A percentile compares a stretch with the other conserved stretches of the same genome.
Evolutionary conservation across 1,284 basidiomycete genomes (phyloP).

Genomic region (Ceratobasidium papillatum): DNA sequence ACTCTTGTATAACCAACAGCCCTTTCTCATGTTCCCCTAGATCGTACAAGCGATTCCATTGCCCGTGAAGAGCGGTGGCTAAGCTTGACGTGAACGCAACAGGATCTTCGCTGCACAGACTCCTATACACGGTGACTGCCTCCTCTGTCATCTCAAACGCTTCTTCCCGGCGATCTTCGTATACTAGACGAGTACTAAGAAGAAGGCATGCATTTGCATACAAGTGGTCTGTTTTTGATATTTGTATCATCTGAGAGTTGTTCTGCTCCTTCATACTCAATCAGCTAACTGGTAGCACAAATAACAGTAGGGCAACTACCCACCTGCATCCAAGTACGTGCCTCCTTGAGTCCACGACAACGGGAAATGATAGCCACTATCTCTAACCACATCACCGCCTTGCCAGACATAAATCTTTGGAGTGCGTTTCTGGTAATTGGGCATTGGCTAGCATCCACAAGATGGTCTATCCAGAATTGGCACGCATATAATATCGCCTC

Average conservation of each 20-base stretch:
- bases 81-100: not conserved
- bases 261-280: no score
- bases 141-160: not conserved
- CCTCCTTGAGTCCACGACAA: not conserved
- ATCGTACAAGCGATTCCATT: not conserved
- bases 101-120: not conserved
- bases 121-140: not conserved
- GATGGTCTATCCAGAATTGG: constrained; percentile 23
- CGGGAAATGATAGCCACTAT: not conserved
- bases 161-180: constrained; percentile 1
- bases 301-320: not conserved
- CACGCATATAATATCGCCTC: constrained; percentile 21
- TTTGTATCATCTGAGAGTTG: not conserved
- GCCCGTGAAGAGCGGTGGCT: not conserved
- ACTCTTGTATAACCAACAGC: not conserved
- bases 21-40: not conserved
- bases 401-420: not conserved
- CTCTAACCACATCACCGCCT: constrained; percentile 14
- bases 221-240: not conserved
- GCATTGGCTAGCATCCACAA: not conserved
- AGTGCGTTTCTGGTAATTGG: not conserved
- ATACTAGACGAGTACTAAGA: not conserved
- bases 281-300: no score
- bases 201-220: not conserved
- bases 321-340: not conserved